A percentile compares a stretch with the other conserved stretches of the same genome.
These are phyloP conservation scores for Gamsiella multidivaricata DNA, from an alignment of 192 early-diverging fungal species.

Conservation along the genomic window DNA sequence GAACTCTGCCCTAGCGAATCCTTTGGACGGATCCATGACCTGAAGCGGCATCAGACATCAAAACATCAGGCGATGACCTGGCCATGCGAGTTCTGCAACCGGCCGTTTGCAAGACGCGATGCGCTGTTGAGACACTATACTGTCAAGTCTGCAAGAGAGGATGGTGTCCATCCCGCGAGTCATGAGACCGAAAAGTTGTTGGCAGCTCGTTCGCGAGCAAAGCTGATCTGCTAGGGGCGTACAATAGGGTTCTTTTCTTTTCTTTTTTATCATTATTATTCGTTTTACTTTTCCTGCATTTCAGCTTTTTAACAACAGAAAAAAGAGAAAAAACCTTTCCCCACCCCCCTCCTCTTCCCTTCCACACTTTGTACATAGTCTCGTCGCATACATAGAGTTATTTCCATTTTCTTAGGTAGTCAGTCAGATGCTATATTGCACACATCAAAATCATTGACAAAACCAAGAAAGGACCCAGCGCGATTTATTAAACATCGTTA, in stretches of 20 bases:
- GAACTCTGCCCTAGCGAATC: constrained; percentile 24
- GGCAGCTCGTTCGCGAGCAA: constrained; percentile 29
- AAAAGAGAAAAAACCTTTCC: no score
- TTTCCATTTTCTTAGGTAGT: no score
- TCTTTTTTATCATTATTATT: neutral
- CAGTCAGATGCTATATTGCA: no score
- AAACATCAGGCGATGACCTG: constrained; percentile 31
- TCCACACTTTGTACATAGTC: no score
- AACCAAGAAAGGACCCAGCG: no score
- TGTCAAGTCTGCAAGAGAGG: constrained; percentile 20
- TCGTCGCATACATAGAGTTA: no score
- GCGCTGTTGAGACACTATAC: constrained; percentile 41
- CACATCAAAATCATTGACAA: no score
- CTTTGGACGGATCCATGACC: constrained; percentile 44
- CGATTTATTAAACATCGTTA: neutral
- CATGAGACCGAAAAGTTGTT: constrained; percentile 28
- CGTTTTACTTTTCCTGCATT: neutral
- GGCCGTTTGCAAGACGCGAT: constrained; percentile 30
- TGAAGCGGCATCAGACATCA: constrained; percentile 33
- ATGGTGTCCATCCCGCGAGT: constrained; percentile 26
- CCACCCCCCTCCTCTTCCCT: neutral
- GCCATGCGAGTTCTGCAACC: constrained; percentile 38
- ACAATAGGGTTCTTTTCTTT: neutral
- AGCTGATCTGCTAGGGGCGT: constrained; percentile 22
- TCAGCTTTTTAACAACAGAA: neutral